Evolutionary conservation across 2,329 filamentous ascomycete genomes (phyloP), one percentile per base, ranked within the genome.

Genomic region (Fusarium hostae): DNA sequence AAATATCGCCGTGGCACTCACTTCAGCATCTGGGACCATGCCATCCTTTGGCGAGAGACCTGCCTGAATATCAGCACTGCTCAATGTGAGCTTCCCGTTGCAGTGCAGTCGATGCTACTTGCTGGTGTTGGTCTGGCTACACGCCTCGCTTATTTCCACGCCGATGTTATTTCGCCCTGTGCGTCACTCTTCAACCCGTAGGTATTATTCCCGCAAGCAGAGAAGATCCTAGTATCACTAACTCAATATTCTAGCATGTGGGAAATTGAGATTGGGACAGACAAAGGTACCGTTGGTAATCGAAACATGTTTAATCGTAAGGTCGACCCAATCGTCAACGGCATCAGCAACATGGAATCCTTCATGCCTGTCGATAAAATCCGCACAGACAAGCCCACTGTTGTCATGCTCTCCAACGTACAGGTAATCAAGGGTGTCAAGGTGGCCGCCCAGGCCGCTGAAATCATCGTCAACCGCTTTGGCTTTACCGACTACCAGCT

Each of bases 351-450:
- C 57, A 73, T 73, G 59, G 63, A 57, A 9, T 34, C 60, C n/a
- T 73, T 73, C 50, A 72, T 45, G 3, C 69, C 70, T 26, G 69
- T 58, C n/a, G 70, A 73, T 6, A 72, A 70, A 41, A 56, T 73
- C 9, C 68, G 70, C 40, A 73, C 70, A 1, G 57, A 73, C 11
- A 73, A 66, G 22, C 69, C 70, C 5, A 73, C 70, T 1, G 69
- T 73, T 9, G 44, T 73, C 18, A 73, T 73, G 70, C 50, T 73
- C 18, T 73, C 70, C n/a, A 73, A 72, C 41, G 66, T 73, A 11
- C 70, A 73, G 11, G 61, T 72, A 3, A 73, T 73, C 57, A 73
- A 73, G n/a, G 70, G 70, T 5, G 68, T 73, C 40, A 73, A 73
- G 48, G 51, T 68, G 12, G 70, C 69, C 26, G 66, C 72, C 22